Conservation (phyloP, 148 eudicot species). For the Persicaria maculosa region DNA sequence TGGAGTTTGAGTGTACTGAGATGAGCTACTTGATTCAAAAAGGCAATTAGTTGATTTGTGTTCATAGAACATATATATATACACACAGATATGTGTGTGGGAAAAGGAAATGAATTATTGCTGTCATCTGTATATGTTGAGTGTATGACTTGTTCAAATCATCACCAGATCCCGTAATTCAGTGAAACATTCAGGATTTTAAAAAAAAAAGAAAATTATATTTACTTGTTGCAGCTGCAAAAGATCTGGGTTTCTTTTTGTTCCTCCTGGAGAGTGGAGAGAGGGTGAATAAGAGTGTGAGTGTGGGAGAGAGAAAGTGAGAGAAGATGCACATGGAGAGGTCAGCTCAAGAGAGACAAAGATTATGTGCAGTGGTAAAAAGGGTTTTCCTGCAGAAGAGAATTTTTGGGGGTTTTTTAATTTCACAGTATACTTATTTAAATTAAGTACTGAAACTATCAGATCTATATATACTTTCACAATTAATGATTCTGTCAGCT, state of each 20-base stretch:
- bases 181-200: neutral
- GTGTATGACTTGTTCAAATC: conserved; percentile 8
- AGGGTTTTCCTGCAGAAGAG: neutral
- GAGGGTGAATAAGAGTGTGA: neutral
- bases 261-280: neutral
- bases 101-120: neutral
- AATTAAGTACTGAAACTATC: neutral
- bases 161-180: conserved; percentile 12
- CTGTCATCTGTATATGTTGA: neutral
- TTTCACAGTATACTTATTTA: neutral
- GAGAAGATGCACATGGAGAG: conserved; percentile 5
- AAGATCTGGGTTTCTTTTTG: conserved; percentile 6
- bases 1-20: neutral
- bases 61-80: no score
- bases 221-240: conserved; percentile 8
- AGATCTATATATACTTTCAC: neutral
- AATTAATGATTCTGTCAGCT: neutral
- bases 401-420: neutral
- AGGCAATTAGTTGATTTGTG: no score
- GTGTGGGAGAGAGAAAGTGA: neutral
- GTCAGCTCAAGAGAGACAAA: neutral
- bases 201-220: neutral
- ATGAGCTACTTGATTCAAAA: no score
- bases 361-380: neutral
- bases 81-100: no score